Conservation (phyloP, 805 yeast species). For the Starmerella apis region DNA sequence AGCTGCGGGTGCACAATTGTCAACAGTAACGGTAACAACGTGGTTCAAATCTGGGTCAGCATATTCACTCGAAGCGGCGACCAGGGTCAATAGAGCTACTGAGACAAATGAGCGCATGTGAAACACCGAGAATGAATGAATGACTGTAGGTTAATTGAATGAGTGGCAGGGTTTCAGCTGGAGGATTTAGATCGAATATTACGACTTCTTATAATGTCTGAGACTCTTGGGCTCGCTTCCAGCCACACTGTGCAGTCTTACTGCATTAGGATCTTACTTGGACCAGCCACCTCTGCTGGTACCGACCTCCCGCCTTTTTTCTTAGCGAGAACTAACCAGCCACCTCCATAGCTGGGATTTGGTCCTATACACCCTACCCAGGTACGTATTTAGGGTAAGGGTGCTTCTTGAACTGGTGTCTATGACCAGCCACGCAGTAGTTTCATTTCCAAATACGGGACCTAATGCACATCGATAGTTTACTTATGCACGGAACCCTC, state of each 20-base stretch:
- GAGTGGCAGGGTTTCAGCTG: slow-evolving; percentile 8
- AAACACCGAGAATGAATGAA: slow-evolving; percentile 2
- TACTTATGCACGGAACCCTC: background rate
- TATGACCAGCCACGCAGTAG: background rate
- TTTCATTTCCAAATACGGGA: background rate
- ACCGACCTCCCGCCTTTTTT: background rate
- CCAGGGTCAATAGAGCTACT: slow-evolving; percentile 5
- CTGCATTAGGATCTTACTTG: background rate
- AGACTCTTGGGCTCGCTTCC: slow-evolving; percentile 5
- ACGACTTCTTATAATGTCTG: slow-evolving; percentile 2
- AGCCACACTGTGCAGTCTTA: background rate
- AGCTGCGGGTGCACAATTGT: slow-evolving; percentile 14
- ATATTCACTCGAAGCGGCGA: slow-evolving; percentile 18
- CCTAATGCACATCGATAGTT: background rate
- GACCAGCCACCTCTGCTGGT: background rate
- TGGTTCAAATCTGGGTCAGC: slow-evolving; percentile 26
- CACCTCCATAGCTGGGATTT: background rate
- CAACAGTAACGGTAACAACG: slow-evolving; percentile 24
- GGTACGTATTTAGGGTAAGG: background rate
- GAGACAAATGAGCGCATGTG: slow-evolving; percentile 15
- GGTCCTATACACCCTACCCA: too few relatives aligned
- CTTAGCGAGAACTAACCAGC: slow-evolving; percentile 1
- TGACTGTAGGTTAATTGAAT: slow-evolving; percentile 3
- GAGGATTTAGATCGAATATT: background rate
- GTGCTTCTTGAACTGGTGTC: background rate